Conservation (phyloP, 176 grass and related monocot genomes). For the Cocos nucifera region DNA sequence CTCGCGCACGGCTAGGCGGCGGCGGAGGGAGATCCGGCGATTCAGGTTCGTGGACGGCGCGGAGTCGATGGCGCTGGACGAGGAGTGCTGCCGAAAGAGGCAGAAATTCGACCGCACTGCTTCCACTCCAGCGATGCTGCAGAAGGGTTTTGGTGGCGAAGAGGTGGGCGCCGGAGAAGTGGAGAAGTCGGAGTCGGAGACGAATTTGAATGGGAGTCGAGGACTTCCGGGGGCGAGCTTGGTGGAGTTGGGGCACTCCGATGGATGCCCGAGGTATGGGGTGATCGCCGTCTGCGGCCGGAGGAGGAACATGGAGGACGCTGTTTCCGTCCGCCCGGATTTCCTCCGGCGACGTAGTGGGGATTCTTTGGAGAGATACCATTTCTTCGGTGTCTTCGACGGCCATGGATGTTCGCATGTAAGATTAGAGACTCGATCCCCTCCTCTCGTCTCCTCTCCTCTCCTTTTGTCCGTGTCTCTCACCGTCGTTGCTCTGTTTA, state of each 20-base stretch:
- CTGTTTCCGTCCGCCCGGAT: slow-evolving; percentile 27
- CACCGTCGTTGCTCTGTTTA: neutral
- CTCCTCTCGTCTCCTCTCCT: neutral
- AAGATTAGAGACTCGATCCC: neutral
- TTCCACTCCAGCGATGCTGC: neutral
- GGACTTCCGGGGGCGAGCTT: neutral
- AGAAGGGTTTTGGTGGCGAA: neutral
- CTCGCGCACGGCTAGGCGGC: slow-evolving; percentile 29
- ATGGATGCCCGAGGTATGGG: slow-evolving; percentile 27
- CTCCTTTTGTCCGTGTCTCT: neutral
- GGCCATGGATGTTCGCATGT: slow-evolving; percentile 95
- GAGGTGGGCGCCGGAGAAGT: too few species aligned
- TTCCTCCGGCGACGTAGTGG: slow-evolving; percentile 26
- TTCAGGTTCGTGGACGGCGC: slow-evolving; percentile 23
- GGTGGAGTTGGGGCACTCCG: slow-evolving; percentile 6
- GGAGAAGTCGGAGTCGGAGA: too few species aligned
- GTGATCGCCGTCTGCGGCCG: slow-evolving; percentile 52
- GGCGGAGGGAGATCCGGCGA: slow-evolving; percentile 48
- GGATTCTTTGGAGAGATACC: slow-evolving; percentile 5
- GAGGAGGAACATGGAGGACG: slow-evolving; percentile 86
- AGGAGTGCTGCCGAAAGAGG: slow-evolving; percentile 17
- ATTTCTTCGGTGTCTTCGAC: slow-evolving; percentile 85
- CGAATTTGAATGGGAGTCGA: neutral
- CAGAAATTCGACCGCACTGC: neutral
- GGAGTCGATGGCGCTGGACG: neutral